Conservation (phyloP, 1,284 basidiomycete genomes). For the Rhodotorula sp. region DNA sequence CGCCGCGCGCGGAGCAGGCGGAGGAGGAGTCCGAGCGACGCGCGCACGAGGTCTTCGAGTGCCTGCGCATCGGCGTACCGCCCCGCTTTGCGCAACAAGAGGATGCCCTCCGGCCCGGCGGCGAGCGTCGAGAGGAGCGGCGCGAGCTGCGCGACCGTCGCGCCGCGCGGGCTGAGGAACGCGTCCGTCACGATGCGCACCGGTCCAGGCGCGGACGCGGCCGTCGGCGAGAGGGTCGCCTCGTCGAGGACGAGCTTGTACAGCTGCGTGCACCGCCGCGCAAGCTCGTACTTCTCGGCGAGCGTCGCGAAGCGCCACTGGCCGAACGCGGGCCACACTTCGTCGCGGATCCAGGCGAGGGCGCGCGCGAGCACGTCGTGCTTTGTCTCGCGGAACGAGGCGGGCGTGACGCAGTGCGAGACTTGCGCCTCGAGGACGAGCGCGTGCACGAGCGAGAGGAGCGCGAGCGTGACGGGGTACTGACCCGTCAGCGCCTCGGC, state of each 20-base stretch:
- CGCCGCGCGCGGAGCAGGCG: slow-evolving; percentile 66
- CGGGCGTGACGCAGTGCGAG: slow-evolving; percentile 57
- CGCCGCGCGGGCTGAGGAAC: slow-evolving; percentile 61
- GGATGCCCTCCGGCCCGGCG: slow-evolving; percentile 62
- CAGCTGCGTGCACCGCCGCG: slow-evolving; percentile 64
- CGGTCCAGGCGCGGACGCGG: slow-evolving; percentile 49
- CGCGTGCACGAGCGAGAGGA: slow-evolving; percentile 72
- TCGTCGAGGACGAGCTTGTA: slow-evolving; percentile 68
- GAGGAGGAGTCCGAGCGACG: slow-evolving; percentile 64
- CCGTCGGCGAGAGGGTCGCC: slow-evolving; percentile 55
- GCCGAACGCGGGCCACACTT: slow-evolving; percentile 80
- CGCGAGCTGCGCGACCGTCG: slow-evolving; percentile 70
- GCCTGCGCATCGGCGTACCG: slow-evolving; percentile 68
- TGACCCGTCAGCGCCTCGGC: slow-evolving; percentile 70
- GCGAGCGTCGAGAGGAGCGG: slow-evolving; percentile 71
- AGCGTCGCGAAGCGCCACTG: slow-evolving; percentile 78
- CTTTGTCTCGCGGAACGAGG: slow-evolving; percentile 65
- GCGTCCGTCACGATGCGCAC: slow-evolving; percentile 66
- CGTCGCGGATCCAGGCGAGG: slow-evolving; percentile 71
- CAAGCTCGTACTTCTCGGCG: slow-evolving; percentile 77
- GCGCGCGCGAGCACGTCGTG: slow-evolving; percentile 77
- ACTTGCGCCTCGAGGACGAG: slow-evolving; percentile 61
- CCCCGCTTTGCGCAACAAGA: slow-evolving; percentile 63
- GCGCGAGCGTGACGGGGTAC: slow-evolving; percentile 74
- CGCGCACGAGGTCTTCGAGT: slow-evolving; percentile 67